phyloP scores from a whole-genome alignment of 83 land plant species.

The Larix sibirica region DNA sequence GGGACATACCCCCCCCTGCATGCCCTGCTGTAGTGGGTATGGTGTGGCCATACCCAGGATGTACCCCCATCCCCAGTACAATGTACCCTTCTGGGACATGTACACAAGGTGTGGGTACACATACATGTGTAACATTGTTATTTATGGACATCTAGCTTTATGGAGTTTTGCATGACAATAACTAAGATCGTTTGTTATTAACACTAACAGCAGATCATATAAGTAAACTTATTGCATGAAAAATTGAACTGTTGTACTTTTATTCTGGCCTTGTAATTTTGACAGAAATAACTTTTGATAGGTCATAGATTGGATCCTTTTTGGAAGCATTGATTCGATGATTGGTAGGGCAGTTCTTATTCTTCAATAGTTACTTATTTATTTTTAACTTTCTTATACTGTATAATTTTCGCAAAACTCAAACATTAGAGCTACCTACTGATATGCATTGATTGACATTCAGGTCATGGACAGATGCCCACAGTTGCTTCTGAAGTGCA shows the following conservation, averaged over 20 bases:
- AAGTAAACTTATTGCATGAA: not conserved
- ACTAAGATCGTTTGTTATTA: not conserved
- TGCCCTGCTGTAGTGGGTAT: not conserved
- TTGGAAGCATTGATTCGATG: not conserved
- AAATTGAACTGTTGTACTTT: not conserved
- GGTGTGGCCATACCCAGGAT: no score
- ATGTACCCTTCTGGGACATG: no score
- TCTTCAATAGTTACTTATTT: not conserved
- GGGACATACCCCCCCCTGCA: not conserved
- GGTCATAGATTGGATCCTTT: not conserved
- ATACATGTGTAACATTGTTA: not conserved
- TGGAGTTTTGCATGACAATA: not conserved
- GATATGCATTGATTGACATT: slow-evolving; percentile 7
- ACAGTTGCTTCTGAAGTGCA: slow-evolving; percentile 12
- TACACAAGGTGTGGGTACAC: no score
- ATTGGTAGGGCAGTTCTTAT: not conserved
- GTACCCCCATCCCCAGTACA: no score
- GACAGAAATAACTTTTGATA: not conserved
- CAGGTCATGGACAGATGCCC: slow-evolving; percentile 15
- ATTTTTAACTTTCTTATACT: not conserved
- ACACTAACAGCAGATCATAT: not conserved
- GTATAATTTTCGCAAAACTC: not conserved
- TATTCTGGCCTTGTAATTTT: not conserved
- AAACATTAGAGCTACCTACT: not conserved
- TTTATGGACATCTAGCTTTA: not conserved